Percentiles rank a stretch among this genome's conserved stretches.
Evolutionary conservation across 306 rosid genomes (phyloP).

Genomic region (Ochetophila trinervis): DNA sequence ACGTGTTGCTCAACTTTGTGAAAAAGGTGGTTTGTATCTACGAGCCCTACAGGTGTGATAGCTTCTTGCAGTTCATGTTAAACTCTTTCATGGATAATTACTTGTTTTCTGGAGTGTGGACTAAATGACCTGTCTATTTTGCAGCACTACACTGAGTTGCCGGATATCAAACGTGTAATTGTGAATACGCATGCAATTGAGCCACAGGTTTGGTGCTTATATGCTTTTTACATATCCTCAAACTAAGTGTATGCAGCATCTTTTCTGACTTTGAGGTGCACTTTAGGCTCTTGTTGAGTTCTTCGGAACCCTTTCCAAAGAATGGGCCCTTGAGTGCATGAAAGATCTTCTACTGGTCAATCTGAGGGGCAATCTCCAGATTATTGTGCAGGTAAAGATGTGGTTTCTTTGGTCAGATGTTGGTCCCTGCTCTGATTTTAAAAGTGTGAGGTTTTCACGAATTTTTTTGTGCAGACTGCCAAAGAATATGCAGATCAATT

Average conservation of each 20-base stretch:
- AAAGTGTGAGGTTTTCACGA: constrained; percentile 23
- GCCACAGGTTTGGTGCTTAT: constrained; percentile 65
- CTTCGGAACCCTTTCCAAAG: constrained; percentile 87
- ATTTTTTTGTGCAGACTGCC: constrained; percentile 55
- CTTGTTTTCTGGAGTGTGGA: constrained; percentile 13
- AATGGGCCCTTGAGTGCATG: constrained; percentile 99
- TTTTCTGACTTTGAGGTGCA: constrained; percentile 23
- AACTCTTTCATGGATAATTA: constrained; percentile 1
- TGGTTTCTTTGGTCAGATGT: background rate
- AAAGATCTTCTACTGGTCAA: constrained; percentile 94
- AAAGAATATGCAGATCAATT: constrained; percentile 94
- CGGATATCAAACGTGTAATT: constrained; percentile 94
- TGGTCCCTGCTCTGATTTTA: constrained; percentile 12
- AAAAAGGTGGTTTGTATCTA: constrained; percentile 89
- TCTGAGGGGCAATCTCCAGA: constrained; percentile 98
- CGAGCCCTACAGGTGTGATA: constrained; percentile 85
- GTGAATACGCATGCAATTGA: constrained; percentile 99
- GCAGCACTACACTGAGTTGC: constrained; percentile 96
- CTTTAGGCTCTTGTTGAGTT: constrained; percentile 92
- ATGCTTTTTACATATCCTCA: constrained; percentile 17
- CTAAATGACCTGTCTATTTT: constrained; percentile 24
- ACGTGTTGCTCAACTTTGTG: constrained; percentile 93
- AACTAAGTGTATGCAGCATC: constrained; percentile 12
- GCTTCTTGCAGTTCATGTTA: constrained; percentile 16
- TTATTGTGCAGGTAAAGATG: constrained; percentile 80